A percentile compares a stretch with the other conserved stretches of the same genome.
These are phyloP conservation scores for Venturia aucupariae DNA, from an alignment of 2,329 filamentous ascomycete genomes.

Conservation along the genomic window DNA sequence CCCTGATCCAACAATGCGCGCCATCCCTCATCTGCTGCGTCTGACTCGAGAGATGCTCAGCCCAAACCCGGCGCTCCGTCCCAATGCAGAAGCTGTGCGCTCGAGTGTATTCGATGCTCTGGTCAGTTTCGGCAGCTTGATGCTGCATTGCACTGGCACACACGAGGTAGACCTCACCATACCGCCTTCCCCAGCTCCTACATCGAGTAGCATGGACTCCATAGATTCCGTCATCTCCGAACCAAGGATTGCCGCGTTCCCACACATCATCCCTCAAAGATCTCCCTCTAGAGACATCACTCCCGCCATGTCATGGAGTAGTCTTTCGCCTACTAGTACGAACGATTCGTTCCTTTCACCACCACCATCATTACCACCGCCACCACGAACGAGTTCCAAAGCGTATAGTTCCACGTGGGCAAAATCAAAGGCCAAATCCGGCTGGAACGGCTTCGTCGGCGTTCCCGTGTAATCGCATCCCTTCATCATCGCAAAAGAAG, in stretches of 20 bases:
- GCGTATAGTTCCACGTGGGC: not conserved
- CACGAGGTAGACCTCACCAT: not conserved
- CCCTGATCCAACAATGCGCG: slow-evolving; percentile 30
- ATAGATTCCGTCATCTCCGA: not conserved
- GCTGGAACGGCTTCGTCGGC: not conserved
- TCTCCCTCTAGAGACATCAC: not conserved
- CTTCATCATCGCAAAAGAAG: not conserved
- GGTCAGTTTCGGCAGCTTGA: slow-evolving; percentile 21
- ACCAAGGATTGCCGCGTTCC: not conserved
- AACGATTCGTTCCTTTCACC: not conserved
- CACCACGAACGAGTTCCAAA: not conserved
- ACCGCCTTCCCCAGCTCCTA: slow-evolving; percentile 1
- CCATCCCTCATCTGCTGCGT: slow-evolving; percentile 32
- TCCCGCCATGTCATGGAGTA: not conserved
- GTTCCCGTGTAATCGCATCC: not conserved
- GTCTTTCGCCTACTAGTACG: not conserved
- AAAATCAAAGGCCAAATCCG: not conserved
- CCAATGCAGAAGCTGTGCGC: slow-evolving; percentile 33
- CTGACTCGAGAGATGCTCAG: slow-evolving; percentile 35
- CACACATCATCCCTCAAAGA: not conserved
- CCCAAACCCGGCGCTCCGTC: slow-evolving; percentile 31
- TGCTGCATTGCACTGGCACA: slow-evolving; percentile 10
- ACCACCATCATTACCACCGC: not conserved
- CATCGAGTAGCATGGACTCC: not conserved
- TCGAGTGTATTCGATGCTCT: slow-evolving; percentile 26